Evolutionary conservation across 2,329 filamentous ascomycete genomes (phyloP).

Genomic region (Lasiodiplodia sp.): DNA sequence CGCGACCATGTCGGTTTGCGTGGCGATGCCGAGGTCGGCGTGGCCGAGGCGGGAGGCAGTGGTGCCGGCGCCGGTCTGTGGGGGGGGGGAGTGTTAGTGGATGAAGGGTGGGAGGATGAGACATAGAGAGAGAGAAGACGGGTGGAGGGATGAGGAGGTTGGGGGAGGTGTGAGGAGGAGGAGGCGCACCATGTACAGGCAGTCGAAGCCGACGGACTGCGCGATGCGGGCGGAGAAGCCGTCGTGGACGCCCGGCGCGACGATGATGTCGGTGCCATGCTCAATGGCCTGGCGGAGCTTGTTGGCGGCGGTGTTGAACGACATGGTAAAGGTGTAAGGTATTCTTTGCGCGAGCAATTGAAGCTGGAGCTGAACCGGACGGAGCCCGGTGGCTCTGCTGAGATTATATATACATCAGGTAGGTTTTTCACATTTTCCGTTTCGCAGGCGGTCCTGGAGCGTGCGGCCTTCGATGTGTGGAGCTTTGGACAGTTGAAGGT

Average conservation of each 20-base stretch:
- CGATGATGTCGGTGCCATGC: constrained; percentile 50
- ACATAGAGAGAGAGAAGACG: too few species aligned
- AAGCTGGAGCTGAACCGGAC: constrained; percentile 2
- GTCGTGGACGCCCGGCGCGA: constrained; percentile 73
- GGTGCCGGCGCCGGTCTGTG: constrained; percentile 69
- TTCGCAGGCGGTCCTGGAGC: neutral
- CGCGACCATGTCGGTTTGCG: constrained; percentile 67
- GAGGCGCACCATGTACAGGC: constrained; percentile 70
- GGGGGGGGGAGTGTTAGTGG: neutral
- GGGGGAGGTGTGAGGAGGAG: too few species aligned
- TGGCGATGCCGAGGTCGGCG: constrained; percentile 69
- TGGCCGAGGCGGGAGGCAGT: constrained; percentile 67
- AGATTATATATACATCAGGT: neutral
- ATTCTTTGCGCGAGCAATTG: neutral
- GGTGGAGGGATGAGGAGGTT: too few species aligned
- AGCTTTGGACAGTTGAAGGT: neutral
- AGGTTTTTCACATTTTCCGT: neutral
- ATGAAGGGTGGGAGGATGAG: too few species aligned
- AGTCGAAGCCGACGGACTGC: constrained; percentile 67
- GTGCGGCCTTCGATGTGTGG: neutral
- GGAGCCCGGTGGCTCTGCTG: neutral
- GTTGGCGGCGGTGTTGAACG: constrained; percentile 27
- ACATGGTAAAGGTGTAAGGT: neutral
- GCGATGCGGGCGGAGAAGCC: constrained; percentile 71
- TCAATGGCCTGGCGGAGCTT: constrained; percentile 41